Evolutionary conservation across 83 land plant genomes (phyloP), one percentile per base, ranked within the genome.

Genomic region (Picea engelmannii): DNA sequence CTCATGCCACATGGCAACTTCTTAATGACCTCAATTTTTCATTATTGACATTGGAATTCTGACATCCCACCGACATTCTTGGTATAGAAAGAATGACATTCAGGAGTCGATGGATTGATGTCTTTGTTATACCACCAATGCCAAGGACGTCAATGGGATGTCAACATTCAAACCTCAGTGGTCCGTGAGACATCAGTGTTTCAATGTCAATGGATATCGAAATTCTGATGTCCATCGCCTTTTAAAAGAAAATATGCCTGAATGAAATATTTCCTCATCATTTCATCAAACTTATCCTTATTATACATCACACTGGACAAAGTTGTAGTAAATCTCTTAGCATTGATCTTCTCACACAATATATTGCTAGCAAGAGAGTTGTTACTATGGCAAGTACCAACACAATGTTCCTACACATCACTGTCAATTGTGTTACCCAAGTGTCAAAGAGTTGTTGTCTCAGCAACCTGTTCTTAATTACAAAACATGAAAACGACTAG

Each of bases 351-450:
- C 24, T 25, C n/a, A 18, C 18, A 58, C 63, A 23, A 40, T 6
- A 77, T 77, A 59, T 6, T 24, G 24, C 79, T 17, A 77, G 63
- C 42, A 59, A 25, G 61, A 6, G 79, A 77, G 79, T 77, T 59
- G 20, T 77, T 40, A 27, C 79, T 77, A 59, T 59, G 79, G 63
- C 79, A 59, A 49, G 79, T 77, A 55, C 9, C 79, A 52, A 6
- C 40, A 77, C 63, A 59, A 17, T 59, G 23, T 17, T 21, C 62
- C 52, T 24, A 9, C 42, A 77, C 24, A 17, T 25, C 79, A 59
- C 59, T 15, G 27, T 17, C 63, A 77, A 9, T 31, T 23, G 24
- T 23, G 24, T 64, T 64, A 64, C 23, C 66, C 38, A 77, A 59
- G 79, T 59, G n/a, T 27, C 63, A 17, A 77, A 77, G 9, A 25